These are phyloP conservation scores for Boletus pseudopeckii DNA, from an alignment of 768 basidiomycete genomes.

Conservation along the genomic window DNA sequence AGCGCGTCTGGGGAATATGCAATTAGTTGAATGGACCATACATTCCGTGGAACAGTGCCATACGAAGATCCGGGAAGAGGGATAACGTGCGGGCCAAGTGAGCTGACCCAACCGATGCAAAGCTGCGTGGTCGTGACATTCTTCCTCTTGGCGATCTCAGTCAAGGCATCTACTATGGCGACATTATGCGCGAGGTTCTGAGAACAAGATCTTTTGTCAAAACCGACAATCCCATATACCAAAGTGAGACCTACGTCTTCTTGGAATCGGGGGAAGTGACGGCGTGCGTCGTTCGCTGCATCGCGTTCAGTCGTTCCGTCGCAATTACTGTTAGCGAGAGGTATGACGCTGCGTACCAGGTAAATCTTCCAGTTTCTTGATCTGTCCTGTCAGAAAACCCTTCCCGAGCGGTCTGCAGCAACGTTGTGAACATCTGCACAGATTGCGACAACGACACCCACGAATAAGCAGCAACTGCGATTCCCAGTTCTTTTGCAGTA, in stretches of 20 bases:
- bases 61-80: conserved; percentile 50
- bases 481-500: conserved; percentile 50
- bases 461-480: conserved; percentile 61
- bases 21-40: neutral
- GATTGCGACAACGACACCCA: conserved; percentile 20
- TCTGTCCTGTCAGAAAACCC: conserved; percentile 47
- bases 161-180: conserved; percentile 40
- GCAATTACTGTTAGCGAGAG: neutral
- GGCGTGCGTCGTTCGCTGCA: conserved; percentile 39
- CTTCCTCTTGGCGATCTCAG: conserved; percentile 40
- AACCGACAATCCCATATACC: neutral
- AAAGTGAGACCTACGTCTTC: conserved; percentile 32
- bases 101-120: conserved; percentile 41
- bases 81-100: conserved; percentile 42
- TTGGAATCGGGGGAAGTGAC: conserved; percentile 39
- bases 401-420: conserved; percentile 45
- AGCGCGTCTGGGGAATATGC: conserved; percentile 20
- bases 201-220: neutral
- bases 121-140: conserved; percentile 42
- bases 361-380: conserved; percentile 39
- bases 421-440: neutral
- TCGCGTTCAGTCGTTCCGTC: conserved; percentile 5
- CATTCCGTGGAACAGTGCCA: conserved; percentile 5
- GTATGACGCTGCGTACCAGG: conserved; percentile 17
- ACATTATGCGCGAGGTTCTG: conserved; percentile 42